phyloP scores from a whole-genome alignment of 352 stramenopile species.

The Pythium coloratum region DNA sequence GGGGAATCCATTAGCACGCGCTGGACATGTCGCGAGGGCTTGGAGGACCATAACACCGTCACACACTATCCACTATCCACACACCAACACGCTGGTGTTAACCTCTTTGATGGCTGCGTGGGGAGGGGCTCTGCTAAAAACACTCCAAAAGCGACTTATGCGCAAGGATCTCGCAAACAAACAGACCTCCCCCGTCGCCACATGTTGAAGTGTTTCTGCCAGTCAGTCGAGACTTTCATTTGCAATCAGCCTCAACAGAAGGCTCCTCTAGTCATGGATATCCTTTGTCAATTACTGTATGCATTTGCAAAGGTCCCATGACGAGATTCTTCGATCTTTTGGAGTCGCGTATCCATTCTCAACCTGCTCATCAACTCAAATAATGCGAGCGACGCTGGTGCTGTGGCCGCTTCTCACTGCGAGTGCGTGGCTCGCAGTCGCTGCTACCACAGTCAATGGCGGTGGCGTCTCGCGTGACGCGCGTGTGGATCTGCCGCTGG shows the following conservation, averaged over 20 bases:
- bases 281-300: not conserved
- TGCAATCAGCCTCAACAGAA: not conserved
- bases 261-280: not conserved
- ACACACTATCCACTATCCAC: too few relatives aligned
- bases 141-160: not conserved
- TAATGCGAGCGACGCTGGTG: not conserved
- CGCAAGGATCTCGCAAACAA: too few relatives aligned
- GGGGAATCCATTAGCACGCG: too few relatives aligned
- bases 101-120: too few relatives aligned
- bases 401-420: not conserved
- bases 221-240: not conserved
- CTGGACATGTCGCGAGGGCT: too few relatives aligned
- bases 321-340: constrained; percentile 31
- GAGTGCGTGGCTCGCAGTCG: not conserved
- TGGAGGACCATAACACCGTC: too few relatives aligned
- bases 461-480: not conserved
- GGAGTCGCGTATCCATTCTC: not conserved
- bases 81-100: too few relatives aligned
- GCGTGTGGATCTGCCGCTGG: constrained; percentile 13
- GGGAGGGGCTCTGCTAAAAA: not conserved
- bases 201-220: constrained; percentile 1
- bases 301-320: not conserved
- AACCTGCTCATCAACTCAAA: not conserved
- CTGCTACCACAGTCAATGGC: not conserved
- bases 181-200: not conserved